These are phyloP conservation scores for Starmerella apicola DNA, from an alignment of 805 yeast species.

Conservation along the genomic window DNA sequence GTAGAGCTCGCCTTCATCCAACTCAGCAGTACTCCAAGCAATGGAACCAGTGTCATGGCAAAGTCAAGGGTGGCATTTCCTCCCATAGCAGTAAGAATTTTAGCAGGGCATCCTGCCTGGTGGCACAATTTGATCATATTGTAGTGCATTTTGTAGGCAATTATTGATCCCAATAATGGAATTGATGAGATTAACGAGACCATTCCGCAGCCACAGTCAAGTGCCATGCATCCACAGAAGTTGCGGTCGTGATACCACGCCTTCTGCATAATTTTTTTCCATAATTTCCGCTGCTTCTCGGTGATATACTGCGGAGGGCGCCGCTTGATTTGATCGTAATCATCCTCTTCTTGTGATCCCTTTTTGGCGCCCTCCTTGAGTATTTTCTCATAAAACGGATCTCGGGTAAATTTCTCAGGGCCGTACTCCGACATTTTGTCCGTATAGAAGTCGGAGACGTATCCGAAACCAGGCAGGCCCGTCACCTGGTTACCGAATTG, in stretches of 20 bases:
- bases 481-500: conserved; percentile 26
- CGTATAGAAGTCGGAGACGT: conserved; percentile 46
- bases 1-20: conserved; percentile 84
- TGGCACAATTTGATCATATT: conserved; percentile 52
- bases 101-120: conserved; percentile 44
- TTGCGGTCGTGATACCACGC: conserved; percentile 88
- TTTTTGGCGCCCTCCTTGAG: conserved; percentile 7
- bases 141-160: conserved; percentile 69
- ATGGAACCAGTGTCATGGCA: conserved; percentile 62
- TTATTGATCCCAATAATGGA: conserved; percentile 75
- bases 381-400: conserved; percentile 28
- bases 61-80: conserved; percentile 67
- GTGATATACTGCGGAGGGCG: conserved; percentile 44
- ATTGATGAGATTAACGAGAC: conserved; percentile 60
- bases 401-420: conserved; percentile 45
- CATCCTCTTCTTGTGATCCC: conserved; percentile 31
- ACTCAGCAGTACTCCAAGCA: conserved; percentile 61
- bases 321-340: conserved; percentile 31
- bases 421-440: conserved; percentile 55
- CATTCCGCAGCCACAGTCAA: conserved; percentile 62
- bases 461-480: conserved; percentile 46
- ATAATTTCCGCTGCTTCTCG: conserved; percentile 47
- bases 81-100: conserved; percentile 54
- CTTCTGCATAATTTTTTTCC: conserved; percentile 59
- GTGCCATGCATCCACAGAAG: conserved; percentile 36